Percentiles rank a stretch among this genome's conserved stretches.
phyloP scores from a whole-genome alignment of 768 basidiomycete genomes.

The Pisolithus microcarpus region DNA sequence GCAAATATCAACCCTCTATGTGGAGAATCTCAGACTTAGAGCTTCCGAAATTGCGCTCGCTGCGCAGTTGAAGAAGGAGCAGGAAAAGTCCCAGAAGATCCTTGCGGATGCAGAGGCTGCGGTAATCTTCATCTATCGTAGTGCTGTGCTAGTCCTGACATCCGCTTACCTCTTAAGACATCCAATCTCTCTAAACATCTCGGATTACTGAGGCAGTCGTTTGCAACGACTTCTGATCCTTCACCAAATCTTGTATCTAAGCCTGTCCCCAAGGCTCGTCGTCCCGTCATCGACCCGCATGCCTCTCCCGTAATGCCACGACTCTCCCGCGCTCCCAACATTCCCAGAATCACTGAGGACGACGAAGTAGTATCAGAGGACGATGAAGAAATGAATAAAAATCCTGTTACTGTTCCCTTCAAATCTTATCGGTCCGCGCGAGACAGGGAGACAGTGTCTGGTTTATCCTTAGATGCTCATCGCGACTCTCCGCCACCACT shows the following conservation, averaged over 20 bases:
- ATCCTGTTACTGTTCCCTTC: constrained; percentile 31
- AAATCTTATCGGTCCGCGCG: constrained; percentile 38
- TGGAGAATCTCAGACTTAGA: constrained; percentile 76
- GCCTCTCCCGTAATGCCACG: constrained; percentile 46
- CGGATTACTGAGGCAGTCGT: constrained; percentile 54
- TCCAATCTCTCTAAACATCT: constrained; percentile 60
- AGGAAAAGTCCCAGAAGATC: constrained; percentile 66
- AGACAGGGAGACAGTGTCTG: constrained; percentile 42
- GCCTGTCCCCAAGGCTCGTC: constrained; percentile 44
- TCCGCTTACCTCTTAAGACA: constrained; percentile 32
- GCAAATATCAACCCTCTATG: constrained; percentile 74
- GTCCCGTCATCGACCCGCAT: constrained; percentile 36
- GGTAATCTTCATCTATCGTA: constrained; percentile 36
- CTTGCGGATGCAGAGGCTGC: constrained; percentile 69
- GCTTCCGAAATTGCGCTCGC: constrained; percentile 73
- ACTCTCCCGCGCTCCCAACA: constrained; percentile 56
- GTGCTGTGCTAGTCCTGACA: constrained; percentile 13
- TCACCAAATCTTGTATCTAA: constrained; percentile 35
- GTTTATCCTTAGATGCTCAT: constrained; percentile 41
- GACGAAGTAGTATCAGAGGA: constrained; percentile 46
- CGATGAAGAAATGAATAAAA: constrained; percentile 32
- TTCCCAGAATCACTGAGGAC: constrained; percentile 64
- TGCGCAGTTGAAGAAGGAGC: constrained; percentile 72
- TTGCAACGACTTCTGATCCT: constrained; percentile 36
- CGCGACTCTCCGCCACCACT: constrained; percentile 33